Conservation (phyloP, 805 yeast genomes). For the Phaffomyces antillensis region DNA sequence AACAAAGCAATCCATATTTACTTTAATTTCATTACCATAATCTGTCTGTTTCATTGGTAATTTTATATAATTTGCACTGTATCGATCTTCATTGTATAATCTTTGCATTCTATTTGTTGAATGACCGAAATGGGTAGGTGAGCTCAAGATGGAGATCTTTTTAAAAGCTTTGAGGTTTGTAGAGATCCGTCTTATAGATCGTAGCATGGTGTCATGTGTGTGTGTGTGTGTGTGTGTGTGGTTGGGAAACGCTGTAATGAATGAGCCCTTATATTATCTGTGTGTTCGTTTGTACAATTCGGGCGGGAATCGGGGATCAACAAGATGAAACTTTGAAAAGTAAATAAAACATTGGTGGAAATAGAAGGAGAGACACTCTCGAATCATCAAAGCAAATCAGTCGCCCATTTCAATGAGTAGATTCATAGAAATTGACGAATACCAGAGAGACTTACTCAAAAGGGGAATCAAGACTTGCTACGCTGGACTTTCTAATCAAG, state of each 20-base stretch:
- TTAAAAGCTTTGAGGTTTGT: constrained; percentile 3
- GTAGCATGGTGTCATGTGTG: no score
- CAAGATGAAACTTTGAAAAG: no score
- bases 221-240: no score
- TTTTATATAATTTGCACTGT: constrained; percentile 54
- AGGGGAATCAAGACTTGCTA: background rate
- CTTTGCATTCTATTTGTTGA: constrained; percentile 70
- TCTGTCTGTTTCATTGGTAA: constrained; percentile 30
- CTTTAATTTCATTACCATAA: constrained; percentile 16
- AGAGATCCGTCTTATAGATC: constrained; percentile 5
- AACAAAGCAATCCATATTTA: constrained; percentile 41
- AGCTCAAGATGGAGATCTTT: constrained; percentile 34
- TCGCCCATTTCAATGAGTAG: no score
- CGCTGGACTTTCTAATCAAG: background rate
- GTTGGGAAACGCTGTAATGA: no score
- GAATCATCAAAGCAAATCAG: no score
- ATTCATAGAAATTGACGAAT: background rate
- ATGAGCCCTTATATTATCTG: no score
- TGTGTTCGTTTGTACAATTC: no score
- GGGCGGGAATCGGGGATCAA: no score
- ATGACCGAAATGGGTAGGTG: constrained; percentile 69
- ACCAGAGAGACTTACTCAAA: background rate
- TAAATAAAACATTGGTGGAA: no score
- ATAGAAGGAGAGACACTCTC: no score
- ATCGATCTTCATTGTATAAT: constrained; percentile 73